These are phyloP conservation scores for Fusarium tanahbumbuense DNA, from an alignment of 2,329 filamentous ascomycete species.

Conservation along the genomic window DNA sequence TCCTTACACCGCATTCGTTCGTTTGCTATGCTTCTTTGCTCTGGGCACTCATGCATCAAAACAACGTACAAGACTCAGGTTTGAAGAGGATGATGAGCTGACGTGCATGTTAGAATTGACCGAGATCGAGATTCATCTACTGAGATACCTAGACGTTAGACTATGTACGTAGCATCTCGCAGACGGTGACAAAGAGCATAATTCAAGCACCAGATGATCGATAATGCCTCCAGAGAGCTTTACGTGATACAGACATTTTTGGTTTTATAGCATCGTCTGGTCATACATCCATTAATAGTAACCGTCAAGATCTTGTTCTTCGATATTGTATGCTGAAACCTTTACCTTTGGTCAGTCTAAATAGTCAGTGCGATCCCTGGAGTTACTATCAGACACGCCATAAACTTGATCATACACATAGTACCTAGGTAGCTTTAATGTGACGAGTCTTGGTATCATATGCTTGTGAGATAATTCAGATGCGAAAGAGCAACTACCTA, in stretches of 20 bases:
- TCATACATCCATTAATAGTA: background rate
- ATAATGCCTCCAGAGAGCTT: background rate
- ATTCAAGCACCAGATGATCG: too few species aligned
- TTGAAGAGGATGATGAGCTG: constrained; percentile 4
- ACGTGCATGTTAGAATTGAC: constrained; percentile 1
- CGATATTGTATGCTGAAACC: too few species aligned
- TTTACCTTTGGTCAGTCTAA: too few species aligned
- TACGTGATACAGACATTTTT: background rate
- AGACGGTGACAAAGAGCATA: too few species aligned
- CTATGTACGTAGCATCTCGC: too few species aligned
- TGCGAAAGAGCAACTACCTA: background rate
- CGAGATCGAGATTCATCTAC: too few species aligned
- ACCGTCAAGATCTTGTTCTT: background rate
- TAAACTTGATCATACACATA: background rate
- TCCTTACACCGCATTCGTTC: constrained; percentile 2
- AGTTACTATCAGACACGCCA: background rate
- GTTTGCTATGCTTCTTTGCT: background rate
- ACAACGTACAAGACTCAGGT: background rate
- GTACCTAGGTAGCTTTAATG: background rate
- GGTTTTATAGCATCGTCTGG: background rate
- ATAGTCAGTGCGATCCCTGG: background rate
- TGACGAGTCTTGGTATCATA: background rate
- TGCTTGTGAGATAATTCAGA: background rate
- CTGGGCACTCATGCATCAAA: background rate
- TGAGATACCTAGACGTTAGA: too few species aligned